Percentiles rank a stretch among this genome's conserved stretches.
Conservation (phyloP, 495 filamentous ascomycete genomes). For the Antarctomyces pellizariae region DNA sequence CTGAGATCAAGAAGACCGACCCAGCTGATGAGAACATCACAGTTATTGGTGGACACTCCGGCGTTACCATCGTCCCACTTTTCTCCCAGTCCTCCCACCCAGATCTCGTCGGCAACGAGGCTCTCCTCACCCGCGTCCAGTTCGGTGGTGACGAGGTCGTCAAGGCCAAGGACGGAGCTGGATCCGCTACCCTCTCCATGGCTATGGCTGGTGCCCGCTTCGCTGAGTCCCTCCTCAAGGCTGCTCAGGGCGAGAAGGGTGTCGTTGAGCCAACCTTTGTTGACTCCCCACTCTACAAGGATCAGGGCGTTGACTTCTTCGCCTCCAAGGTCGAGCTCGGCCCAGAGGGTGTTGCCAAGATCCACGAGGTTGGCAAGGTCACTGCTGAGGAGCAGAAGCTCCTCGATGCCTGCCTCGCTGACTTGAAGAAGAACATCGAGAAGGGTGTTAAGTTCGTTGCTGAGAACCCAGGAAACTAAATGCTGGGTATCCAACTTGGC, state of each 20-base stretch:
- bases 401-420: conserved; percentile 55
- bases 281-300: conserved; percentile 91
- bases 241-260: conserved; percentile 80
- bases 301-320: conserved; percentile 90
- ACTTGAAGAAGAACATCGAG: conserved; percentile 63
- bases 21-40: conserved; percentile 80
- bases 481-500: conserved; percentile 1
- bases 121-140: conserved; percentile 84
- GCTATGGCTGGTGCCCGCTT: conserved; percentile 96
- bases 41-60: conserved; percentile 91
- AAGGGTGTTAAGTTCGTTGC: conserved; percentile 30
- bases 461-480: conserved; percentile 29
- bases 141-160: conserved; percentile 99
- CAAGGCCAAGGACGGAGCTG: conserved; percentile 94
- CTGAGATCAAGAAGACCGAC: conserved; percentile 72
- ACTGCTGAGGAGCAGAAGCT: conserved; percentile 73
- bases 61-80: conserved; percentile 92
- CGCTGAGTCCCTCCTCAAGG: conserved; percentile 83
- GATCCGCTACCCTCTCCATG: conserved; percentile 97
- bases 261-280: conserved; percentile 93
- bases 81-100: conserved; percentile 83
- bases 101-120: conserved; percentile 48
- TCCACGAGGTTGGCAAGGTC: conserved; percentile 60
- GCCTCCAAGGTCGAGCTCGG: conserved; percentile 83
- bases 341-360: conserved; percentile 87